Conservation (phyloP, 805 yeast genomes). For the Kazachstania psychrophila region DNA sequence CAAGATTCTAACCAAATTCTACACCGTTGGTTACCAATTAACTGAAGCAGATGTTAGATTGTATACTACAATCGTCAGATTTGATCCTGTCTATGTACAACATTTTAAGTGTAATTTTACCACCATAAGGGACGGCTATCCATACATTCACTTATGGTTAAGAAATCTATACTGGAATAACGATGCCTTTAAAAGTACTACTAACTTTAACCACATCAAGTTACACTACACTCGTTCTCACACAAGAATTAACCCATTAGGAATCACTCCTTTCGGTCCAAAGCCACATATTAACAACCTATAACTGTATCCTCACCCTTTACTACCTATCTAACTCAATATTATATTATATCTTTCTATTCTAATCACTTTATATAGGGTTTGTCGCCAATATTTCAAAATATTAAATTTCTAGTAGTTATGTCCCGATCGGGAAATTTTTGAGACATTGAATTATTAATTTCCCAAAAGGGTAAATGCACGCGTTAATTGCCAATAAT, state of each 20-base stretch:
- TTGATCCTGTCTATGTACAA: conserved; percentile 88
- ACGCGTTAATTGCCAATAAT: conserved; percentile 8
- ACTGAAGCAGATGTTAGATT: conserved; percentile 90
- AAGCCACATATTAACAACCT: conserved; percentile 43
- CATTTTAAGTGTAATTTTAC: conserved; percentile 90
- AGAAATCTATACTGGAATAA: conserved; percentile 72
- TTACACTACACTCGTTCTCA: conserved; percentile 86
- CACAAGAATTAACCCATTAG: conserved; percentile 64
- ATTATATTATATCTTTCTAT: too few species aligned
- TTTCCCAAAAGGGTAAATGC: conserved; percentile 3
- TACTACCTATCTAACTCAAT: background rate
- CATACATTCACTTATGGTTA: conserved; percentile 71
- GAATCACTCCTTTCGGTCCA: conserved; percentile 86
- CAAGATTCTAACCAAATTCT: conserved; percentile 27
- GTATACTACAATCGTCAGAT: conserved; percentile 78
- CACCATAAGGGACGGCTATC: conserved; percentile 71
- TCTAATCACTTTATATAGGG: too few species aligned
- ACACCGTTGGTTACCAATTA: conserved; percentile 51
- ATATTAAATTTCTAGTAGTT: too few species aligned
- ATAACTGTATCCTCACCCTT: background rate
- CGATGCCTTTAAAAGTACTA: conserved; percentile 66
- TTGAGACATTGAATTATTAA: background rate
- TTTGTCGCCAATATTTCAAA: too few species aligned
- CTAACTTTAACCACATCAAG: conserved; percentile 85
- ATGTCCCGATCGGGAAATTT: conserved; percentile 7